Percentiles rank a stretch among this genome's conserved stretches.
These are phyloP conservation scores for Wickerhamomyces chaumierensis DNA, from an alignment of 805 yeast genomes.

Conservation along the genomic window DNA sequence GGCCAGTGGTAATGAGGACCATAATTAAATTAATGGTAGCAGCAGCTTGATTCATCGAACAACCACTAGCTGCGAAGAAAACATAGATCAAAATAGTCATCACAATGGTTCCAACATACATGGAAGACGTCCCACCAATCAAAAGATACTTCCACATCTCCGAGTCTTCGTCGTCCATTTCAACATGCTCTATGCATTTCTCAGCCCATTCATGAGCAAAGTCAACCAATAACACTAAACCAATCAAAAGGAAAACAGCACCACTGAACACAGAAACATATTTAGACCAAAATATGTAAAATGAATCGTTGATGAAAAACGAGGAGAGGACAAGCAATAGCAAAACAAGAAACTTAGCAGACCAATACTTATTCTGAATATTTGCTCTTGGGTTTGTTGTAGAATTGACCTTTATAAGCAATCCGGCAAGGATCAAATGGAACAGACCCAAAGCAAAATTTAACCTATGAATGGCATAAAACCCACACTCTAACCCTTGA, in stretches of 20 bases:
- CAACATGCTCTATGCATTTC: slow-evolving; percentile 82
- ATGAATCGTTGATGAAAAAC: slow-evolving; percentile 76
- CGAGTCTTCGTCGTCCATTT: slow-evolving; percentile 54
- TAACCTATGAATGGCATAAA: slow-evolving; percentile 87
- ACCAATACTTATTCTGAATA: slow-evolving; percentile 92
- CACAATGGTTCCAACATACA: slow-evolving; percentile 67
- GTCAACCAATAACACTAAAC: slow-evolving; percentile 82
- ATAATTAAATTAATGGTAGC: slow-evolving; percentile 66
- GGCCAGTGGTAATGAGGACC: slow-evolving; percentile 47
- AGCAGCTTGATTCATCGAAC: slow-evolving; percentile 84
- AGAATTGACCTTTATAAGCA: slow-evolving; percentile 65
- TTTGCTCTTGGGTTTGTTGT: slow-evolving; percentile 68
- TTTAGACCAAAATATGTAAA: slow-evolving; percentile 86
- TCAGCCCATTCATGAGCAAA: slow-evolving; percentile 99
- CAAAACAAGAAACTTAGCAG: slow-evolving; percentile 56
- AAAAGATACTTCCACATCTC: slow-evolving; percentile 69
- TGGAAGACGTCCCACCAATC: slow-evolving; percentile 75
- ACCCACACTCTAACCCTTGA: slow-evolving; percentile 80
- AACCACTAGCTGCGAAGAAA: slow-evolving; percentile 71
- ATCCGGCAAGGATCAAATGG: slow-evolving; percentile 59
- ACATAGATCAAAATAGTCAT: slow-evolving; percentile 74
- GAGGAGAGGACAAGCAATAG: slow-evolving; percentile 42
- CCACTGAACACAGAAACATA: slow-evolving; percentile 78
- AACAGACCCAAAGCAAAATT: slow-evolving; percentile 78
- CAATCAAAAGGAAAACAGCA: slow-evolving; percentile 77